Percentiles rank a stretch among this genome's conserved stretches.
Evolutionary conservation across 768 basidiomycete species (phyloP).

Genomic region (Strobilomyces echinocephalus): DNA sequence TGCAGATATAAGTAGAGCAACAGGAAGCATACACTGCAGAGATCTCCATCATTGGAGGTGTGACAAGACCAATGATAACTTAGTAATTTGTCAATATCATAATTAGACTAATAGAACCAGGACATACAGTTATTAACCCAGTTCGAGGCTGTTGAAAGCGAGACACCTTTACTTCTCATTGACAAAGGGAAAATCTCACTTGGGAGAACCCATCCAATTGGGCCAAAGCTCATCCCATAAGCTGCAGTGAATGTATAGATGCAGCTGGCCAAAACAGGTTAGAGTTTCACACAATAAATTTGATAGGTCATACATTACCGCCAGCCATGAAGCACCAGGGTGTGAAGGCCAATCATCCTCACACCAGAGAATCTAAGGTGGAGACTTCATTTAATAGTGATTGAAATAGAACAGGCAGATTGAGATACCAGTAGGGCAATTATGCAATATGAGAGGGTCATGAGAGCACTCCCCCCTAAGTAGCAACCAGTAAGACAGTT

Average conservation of each 20-base stretch:
- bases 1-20: not conserved
- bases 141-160: slow-evolving; percentile 79
- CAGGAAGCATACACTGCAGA: slow-evolving; percentile 50
- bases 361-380: slow-evolving; percentile 42
- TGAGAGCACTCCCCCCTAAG: slow-evolving; percentile 53
- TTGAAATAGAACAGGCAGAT: not conserved
- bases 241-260: slow-evolving; percentile 74
- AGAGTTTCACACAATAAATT: not conserved
- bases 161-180: slow-evolving; percentile 76
- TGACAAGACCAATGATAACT: slow-evolving; percentile 76
- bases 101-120: not conserved
- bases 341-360: slow-evolving; percentile 57
- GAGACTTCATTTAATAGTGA: not conserved
- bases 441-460: slow-evolving; percentile 59
- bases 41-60: slow-evolving; percentile 57
- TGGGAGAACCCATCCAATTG: slow-evolving; percentile 80
- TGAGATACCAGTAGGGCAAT: slow-evolving; percentile 58
- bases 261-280: slow-evolving; percentile 34
- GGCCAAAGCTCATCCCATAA: slow-evolving; percentile 75
- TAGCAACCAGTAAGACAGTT: not conserved
- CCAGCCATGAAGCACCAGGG: slow-evolving; percentile 55
- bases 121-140: slow-evolving; percentile 76
- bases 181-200: slow-evolving; percentile 80
- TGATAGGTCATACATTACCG: slow-evolving; percentile 50
- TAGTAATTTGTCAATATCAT: slow-evolving; percentile 4